Evolutionary conservation across 2,329 filamentous ascomycete genomes (phyloP).

Genomic region (Scedosporium apiospermum): DNA sequence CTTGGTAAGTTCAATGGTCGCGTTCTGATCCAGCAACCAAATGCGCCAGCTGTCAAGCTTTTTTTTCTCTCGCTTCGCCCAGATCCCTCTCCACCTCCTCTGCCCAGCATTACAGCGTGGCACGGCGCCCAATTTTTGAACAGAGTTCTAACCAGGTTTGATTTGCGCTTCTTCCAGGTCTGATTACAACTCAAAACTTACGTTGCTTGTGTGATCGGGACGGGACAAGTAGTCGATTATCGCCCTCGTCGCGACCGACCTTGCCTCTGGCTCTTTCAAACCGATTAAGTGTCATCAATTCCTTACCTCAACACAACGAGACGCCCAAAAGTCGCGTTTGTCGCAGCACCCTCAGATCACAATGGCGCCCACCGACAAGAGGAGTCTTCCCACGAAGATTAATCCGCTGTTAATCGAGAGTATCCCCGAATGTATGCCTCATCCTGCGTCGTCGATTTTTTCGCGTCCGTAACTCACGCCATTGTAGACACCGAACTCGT

Average conservation of each 20-base stretch:
- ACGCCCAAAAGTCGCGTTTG: not conserved
- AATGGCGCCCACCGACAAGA: slow-evolving; percentile 18
- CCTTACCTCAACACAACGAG: not conserved
- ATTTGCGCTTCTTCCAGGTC: not conserved
- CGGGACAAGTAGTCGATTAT: not conserved
- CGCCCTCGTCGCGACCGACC: not conserved
- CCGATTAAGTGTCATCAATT: slow-evolving; percentile 4
- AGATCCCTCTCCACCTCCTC: not conserved
- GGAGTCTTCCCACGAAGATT: slow-evolving; percentile 44
- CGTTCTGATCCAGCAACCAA: slow-evolving; percentile 1
- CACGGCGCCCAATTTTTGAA: not conserved
- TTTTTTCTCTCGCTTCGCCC: not conserved
- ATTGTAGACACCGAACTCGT: slow-evolving; percentile 62
- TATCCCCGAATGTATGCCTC: slow-evolving; percentile 31
- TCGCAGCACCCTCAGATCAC: slow-evolving; percentile 8
- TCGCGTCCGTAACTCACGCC: slow-evolving; percentile 1
- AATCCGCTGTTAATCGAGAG: slow-evolving; percentile 56
- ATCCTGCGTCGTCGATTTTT: not conserved
- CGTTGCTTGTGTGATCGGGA: not conserved
- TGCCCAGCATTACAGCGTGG: not conserved
- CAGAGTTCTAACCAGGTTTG: not conserved
- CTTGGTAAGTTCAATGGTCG: not conserved
- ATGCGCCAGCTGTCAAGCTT: slow-evolving; percentile 1
- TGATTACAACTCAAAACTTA: not conserved
- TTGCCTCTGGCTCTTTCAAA: not conserved